Conservation (phyloP, 2,329 filamentous ascomycete species). For the Colletotrichum sp. region DNA sequence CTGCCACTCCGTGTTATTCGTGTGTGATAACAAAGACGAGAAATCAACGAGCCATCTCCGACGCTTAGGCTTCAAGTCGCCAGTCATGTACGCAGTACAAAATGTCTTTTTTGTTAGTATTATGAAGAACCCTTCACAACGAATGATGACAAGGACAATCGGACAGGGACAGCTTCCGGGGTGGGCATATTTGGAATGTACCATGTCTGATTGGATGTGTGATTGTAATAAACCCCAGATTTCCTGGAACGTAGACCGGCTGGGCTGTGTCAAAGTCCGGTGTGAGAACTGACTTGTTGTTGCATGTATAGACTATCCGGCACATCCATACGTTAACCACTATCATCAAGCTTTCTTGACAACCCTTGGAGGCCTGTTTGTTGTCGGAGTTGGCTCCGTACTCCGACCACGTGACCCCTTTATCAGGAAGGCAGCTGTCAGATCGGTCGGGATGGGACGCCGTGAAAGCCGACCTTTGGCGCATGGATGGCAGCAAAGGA, state of each 20-base stretch:
- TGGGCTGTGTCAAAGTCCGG: not conserved
- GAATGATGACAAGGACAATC: not conserved
- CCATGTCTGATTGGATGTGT: not conserved
- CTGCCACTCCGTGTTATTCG: not conserved
- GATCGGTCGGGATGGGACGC: not conserved
- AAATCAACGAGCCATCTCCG: not conserved
- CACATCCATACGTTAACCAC: not conserved
- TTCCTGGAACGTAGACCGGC: not conserved
- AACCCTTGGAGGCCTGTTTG: not conserved
- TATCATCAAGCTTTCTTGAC: not conserved
- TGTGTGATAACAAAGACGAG: not conserved
- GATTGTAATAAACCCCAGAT: not conserved
- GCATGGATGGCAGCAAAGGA: not conserved
- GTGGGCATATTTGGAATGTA: not conserved
- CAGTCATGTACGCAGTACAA: not conserved
- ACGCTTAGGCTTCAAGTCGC: not conserved
- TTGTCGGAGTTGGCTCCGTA: not conserved
- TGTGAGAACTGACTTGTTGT: not conserved
- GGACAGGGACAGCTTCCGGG: not conserved
- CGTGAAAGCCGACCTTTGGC: not conserved
- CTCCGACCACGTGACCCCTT: not conserved
- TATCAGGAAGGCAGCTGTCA: not conserved
- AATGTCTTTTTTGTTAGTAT: not conserved
- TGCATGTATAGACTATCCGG: not conserved
- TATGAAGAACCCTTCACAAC: not conserved